These are phyloP conservation scores for Teratosphaeria nubilosa DNA, from an alignment of 2,329 filamentous ascomycete species.

Conservation along the genomic window DNA sequence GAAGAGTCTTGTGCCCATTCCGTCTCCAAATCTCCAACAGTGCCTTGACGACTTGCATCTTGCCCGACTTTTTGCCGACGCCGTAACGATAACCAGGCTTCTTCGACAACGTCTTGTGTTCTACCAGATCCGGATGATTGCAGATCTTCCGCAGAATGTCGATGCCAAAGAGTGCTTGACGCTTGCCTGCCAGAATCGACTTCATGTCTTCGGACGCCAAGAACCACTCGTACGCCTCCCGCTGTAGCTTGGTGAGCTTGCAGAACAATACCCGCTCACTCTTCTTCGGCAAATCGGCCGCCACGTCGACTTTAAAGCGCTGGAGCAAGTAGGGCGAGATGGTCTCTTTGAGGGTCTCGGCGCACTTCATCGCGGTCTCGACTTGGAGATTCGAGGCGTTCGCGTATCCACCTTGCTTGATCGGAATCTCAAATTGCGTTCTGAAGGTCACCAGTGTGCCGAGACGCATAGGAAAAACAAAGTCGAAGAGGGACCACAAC, in stretches of 20 bases:
- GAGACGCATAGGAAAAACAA: slow-evolving; percentile 90
- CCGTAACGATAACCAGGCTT: slow-evolving; percentile 69
- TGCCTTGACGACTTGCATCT: slow-evolving; percentile 89
- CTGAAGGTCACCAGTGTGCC: slow-evolving; percentile 87
- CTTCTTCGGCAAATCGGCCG: slow-evolving; percentile 87
- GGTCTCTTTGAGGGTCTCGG: slow-evolving; percentile 83
- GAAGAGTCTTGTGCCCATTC: slow-evolving; percentile 83
- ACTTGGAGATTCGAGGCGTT: slow-evolving; percentile 92
- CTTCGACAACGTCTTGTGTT: slow-evolving; percentile 50
- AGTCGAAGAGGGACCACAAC: slow-evolving; percentile 95
- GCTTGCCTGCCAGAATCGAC: slow-evolving; percentile 64
- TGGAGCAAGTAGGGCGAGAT: slow-evolving; percentile 91
- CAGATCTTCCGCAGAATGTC: slow-evolving; percentile 92
- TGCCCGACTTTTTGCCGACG: slow-evolving; percentile 68
- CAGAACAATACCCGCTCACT: slow-evolving; percentile 94
- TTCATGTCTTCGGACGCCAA: slow-evolving; percentile 73
- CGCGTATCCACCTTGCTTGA: slow-evolving; percentile 84
- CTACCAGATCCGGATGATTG: slow-evolving; percentile 85
- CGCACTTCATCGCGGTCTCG: slow-evolving; percentile 87
- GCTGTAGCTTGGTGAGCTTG: slow-evolving; percentile 72
- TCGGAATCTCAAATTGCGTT: slow-evolving; percentile 86
- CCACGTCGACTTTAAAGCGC: slow-evolving; percentile 86
- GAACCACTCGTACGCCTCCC: slow-evolving; percentile 71
- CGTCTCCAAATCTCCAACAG: slow-evolving; percentile 81
- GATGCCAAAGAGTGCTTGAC: slow-evolving; percentile 78